Percentiles rank a stretch among this genome's conserved stretches.
phyloP scores from a whole-genome alignment of 2,329 filamentous ascomycete genomes.

The Nigrospora osmanthi region DNA sequence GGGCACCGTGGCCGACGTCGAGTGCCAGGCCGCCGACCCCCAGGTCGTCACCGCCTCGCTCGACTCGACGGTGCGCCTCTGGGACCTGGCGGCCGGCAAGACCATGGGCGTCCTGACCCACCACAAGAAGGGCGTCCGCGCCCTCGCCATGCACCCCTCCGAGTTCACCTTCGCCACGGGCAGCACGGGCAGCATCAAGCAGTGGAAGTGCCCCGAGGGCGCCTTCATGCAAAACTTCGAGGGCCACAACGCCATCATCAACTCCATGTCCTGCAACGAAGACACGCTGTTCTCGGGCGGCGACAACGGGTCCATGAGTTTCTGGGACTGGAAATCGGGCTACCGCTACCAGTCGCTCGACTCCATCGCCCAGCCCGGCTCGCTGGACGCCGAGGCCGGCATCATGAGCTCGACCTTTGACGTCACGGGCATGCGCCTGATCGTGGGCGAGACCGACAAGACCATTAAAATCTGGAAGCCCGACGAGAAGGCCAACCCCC shows the following conservation, averaged over 20 bases:
- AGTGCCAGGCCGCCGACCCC: slow-evolving; percentile 92
- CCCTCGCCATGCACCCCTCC: slow-evolving; percentile 74
- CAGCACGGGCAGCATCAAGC: slow-evolving; percentile 91
- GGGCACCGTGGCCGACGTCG: slow-evolving; percentile 78
- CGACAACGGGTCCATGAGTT: slow-evolving; percentile 92
- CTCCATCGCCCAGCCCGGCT: slow-evolving; percentile 88
- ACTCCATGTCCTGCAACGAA: slow-evolving; percentile 85
- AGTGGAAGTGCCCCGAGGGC: slow-evolving; percentile 98
- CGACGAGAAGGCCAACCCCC: slow-evolving; percentile 82
- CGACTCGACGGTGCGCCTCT: slow-evolving; percentile 83
- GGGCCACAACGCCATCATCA: slow-evolving; percentile 93
- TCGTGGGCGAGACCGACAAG: slow-evolving; percentile 95
- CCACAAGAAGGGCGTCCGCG: slow-evolving; percentile 94
- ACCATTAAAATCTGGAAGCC: slow-evolving; percentile 98
- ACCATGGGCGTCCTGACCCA: slow-evolving; percentile 93
- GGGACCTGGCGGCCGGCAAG: slow-evolving; percentile 95
- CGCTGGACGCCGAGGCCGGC: slow-evolving; percentile 86
- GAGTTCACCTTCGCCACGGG: slow-evolving; percentile 96
- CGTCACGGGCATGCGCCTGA: slow-evolving; percentile 76
- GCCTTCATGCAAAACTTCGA: slow-evolving; percentile 99
- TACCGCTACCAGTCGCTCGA: slow-evolving; percentile 86
- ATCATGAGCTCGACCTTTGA: slow-evolving; percentile 95
- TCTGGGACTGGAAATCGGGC: slow-evolving; percentile 99
- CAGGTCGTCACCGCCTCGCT: slow-evolving; percentile 92
- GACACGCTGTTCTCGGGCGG: slow-evolving; percentile 91